phyloP scores from a whole-genome alignment of 257 asterid genomes.

The Przewalskia tangutica region DNA sequence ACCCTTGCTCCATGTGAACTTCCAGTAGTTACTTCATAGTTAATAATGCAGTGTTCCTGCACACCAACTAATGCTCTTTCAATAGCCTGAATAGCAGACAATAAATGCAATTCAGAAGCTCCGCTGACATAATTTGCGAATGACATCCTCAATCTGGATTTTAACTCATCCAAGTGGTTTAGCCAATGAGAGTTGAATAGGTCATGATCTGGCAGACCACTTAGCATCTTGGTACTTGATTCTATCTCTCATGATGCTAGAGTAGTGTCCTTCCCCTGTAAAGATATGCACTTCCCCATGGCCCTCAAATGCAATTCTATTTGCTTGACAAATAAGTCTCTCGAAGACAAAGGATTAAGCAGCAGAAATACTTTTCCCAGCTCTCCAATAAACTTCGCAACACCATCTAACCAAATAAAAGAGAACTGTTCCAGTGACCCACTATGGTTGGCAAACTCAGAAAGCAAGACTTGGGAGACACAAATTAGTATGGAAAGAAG shows the following conservation, averaged over 20 bases:
- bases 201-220: conserved; percentile 16
- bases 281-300: conserved; percentile 77
- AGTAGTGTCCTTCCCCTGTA: conserved; percentile 65
- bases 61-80: conserved; percentile 93
- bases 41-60: conserved; percentile 46
- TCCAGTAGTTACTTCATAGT: conserved; percentile 54
- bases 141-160: conserved; percentile 54
- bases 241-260: conserved; percentile 55
- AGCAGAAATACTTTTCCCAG: conserved; percentile 54
- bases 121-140: conserved; percentile 43
- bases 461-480: conserved; percentile 44
- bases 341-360: conserved; percentile 44
- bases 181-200: conserved; percentile 19
- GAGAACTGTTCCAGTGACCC: conserved; percentile 32
- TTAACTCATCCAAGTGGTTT: conserved; percentile 41
- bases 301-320: conserved; percentile 65
- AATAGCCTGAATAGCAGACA: conserved; percentile 51
- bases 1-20: conserved; percentile 56
- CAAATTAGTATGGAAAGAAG: conserved; percentile 36
- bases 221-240: conserved; percentile 33
- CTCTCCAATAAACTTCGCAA: conserved; percentile 66
- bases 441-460: conserved; percentile 44
- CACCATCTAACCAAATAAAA: conserved; percentile 55
- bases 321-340: conserved; percentile 43
- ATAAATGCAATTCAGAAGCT: conserved; percentile 59